Evolutionary conservation across 148 eudicot genomes (phyloP).

Genomic region (Chenopodium quinoa): DNA sequence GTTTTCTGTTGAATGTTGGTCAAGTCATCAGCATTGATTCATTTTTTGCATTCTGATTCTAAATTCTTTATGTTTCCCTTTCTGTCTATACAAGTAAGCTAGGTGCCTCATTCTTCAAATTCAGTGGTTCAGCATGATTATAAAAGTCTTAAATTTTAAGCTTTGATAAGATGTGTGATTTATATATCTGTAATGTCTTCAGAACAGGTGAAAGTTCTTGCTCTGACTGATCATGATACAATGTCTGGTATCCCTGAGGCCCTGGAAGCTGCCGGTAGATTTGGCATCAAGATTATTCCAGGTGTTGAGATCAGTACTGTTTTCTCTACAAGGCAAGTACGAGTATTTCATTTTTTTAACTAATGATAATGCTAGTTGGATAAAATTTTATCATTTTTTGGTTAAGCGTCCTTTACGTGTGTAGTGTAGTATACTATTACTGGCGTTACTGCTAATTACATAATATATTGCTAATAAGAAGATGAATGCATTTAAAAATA

Average conservation of each 20-base stretch:
- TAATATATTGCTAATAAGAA: background rate
- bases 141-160: background rate
- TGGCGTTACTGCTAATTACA: background rate
- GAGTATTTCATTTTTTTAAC: slow-evolving; percentile 10
- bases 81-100: background rate
- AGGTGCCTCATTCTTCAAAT: background rate
- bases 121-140: background rate
- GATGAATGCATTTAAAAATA: background rate
- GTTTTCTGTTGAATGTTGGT: background rate
- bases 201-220: slow-evolving; percentile 96
- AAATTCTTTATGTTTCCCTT: background rate
- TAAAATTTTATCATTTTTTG: background rate
- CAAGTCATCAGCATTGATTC: background rate
- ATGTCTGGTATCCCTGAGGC: slow-evolving; percentile 95
- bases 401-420: background rate
- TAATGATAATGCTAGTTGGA: background rate
- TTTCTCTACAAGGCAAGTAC: slow-evolving; percentile 59
- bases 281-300: slow-evolving; percentile 89
- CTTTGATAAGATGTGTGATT: slow-evolving; percentile 30
- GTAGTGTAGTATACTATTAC: background rate
- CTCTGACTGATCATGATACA: slow-evolving; percentile 96
- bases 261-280: slow-evolving; percentile 67
- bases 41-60: background rate
- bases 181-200: slow-evolving; percentile 40
- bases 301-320: slow-evolving; percentile 94